Conservation (phyloP, 441 rosid genomes). For the Adansonia rubrostipa region DNA sequence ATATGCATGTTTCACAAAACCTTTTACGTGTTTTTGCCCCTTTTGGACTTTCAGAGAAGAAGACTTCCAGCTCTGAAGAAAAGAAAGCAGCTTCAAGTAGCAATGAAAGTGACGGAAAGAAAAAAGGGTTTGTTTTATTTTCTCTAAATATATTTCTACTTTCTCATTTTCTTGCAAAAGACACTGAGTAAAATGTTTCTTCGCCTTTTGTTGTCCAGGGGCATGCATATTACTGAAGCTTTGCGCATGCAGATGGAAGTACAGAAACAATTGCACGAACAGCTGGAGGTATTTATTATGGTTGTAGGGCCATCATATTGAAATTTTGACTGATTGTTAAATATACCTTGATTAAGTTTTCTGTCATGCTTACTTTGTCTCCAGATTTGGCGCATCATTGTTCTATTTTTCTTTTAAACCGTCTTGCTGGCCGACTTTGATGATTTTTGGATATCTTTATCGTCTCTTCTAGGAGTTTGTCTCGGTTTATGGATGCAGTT, state of each 20-base stretch:
- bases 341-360: too few species aligned
- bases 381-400: background rate
- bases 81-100: conserved; percentile 51
- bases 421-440: background rate
- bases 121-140: conserved; percentile 54
- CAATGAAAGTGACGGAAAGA: conserved; percentile 53
- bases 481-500: background rate
- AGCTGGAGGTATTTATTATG: conserved; percentile 76
- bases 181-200: conserved; percentile 4
- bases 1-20: conserved; percentile 1
- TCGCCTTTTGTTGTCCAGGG: conserved; percentile 42
- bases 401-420: background rate
- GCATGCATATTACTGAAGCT: conserved; percentile 66
- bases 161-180: conserved; percentile 21
- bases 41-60: conserved; percentile 52
- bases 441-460: background rate
- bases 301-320: background rate
- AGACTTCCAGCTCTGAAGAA: conserved; percentile 55
- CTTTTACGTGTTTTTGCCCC: conserved; percentile 9
- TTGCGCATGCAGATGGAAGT: conserved; percentile 93
- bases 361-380: background rate
- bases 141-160: background rate
- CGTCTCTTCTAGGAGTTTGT: background rate
- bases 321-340: background rate
- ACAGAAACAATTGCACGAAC: conserved; percentile 92